A percentile compares a stretch with the other conserved stretches of the same genome.
Evolutionary conservation across 1,139 yeast species (phyloP).

Genomic region (Protomyces inundatus): DNA sequence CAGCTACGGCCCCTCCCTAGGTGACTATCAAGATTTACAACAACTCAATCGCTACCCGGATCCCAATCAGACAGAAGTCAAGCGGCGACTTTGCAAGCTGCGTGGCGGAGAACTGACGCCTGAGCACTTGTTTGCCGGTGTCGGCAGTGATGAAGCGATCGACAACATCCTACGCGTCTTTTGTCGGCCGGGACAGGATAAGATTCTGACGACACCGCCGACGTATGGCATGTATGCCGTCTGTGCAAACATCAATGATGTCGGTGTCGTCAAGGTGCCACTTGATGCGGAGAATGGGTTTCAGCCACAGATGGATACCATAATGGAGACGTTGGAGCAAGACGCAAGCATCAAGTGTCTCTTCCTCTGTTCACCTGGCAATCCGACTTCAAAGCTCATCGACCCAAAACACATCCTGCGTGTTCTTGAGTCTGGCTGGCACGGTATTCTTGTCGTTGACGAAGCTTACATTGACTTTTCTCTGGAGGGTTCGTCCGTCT

Average conservation of each 20-base stretch:
- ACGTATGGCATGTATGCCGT: conserved; percentile 96
- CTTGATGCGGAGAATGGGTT: conserved; percentile 45
- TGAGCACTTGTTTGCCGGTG: conserved; percentile 82
- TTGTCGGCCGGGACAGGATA: conserved; percentile 76
- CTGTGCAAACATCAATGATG: conserved; percentile 84
- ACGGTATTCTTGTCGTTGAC: conserved; percentile 80
- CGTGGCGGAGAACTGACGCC: conserved; percentile 59
- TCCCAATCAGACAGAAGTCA: conserved; percentile 84
- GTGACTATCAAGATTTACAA: conserved; percentile 38
- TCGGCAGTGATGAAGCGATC: conserved; percentile 94
- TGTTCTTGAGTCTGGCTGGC: conserved; percentile 55
- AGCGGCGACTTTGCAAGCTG: conserved; percentile 62
- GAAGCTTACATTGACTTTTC: conserved; percentile 92
- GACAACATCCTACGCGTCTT: conserved; percentile 82
- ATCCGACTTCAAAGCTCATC: conserved; percentile 77
- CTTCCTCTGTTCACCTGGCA: conserved; percentile 96
- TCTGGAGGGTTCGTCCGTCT: conserved; percentile 55
- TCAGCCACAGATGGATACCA: conserved; percentile 43
- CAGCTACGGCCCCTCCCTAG: conserved; percentile 80
- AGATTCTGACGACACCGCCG: conserved; percentile 83
- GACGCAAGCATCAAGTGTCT: conserved; percentile 59
- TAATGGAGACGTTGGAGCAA: conserved; percentile 40
- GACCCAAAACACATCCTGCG: conserved; percentile 48
- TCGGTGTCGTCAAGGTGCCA: conserved; percentile 68
- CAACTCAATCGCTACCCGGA: conserved; percentile 90